phyloP scores from a whole-genome alignment of 306 rosid species.

The Rosa rugosa region DNA sequence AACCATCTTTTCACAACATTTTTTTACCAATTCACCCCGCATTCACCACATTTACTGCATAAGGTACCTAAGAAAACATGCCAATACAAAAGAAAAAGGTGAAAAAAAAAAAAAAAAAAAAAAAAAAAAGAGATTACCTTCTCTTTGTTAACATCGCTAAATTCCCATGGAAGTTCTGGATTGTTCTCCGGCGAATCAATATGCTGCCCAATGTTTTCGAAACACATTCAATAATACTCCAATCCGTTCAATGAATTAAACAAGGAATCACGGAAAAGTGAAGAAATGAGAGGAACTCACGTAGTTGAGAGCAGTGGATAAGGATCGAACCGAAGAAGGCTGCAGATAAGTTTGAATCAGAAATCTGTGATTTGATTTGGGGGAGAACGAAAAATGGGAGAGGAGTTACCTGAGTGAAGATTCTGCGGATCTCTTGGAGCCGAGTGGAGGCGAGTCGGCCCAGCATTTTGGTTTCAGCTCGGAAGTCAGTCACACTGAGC shows the following conservation, averaged over 20 bases:
- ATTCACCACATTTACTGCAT: neutral
- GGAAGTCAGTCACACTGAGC: neutral
- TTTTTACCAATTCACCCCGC: neutral
- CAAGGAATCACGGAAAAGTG: neutral
- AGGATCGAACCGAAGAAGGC: slow-evolving; percentile 57
- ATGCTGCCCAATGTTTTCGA: slow-evolving; percentile 49
- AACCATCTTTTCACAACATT: neutral
- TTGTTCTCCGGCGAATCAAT: slow-evolving; percentile 83
- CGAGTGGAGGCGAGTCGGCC: slow-evolving; percentile 78
- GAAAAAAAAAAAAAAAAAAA: neutral
- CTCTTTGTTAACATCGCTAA: slow-evolving; percentile 51
- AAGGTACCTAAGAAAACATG: neutral
- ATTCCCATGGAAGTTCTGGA: slow-evolving; percentile 80
- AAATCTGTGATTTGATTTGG: slow-evolving; percentile 21
- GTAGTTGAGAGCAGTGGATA: slow-evolving; percentile 90
- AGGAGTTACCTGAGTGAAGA: slow-evolving; percentile 68
- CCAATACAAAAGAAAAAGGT: neutral
- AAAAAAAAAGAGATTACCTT: slow-evolving; percentile 42
- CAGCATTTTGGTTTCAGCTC: slow-evolving; percentile 57
- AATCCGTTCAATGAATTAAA: neutral
- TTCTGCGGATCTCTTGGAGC: slow-evolving; percentile 69
- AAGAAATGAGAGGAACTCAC: slow-evolving; percentile 49
- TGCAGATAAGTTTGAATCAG: slow-evolving; percentile 18
- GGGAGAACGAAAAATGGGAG: slow-evolving; percentile 4
- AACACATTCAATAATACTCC: slow-evolving; percentile 12